Conservation (phyloP, 176 grass and related monocot genomes). For the Oryza rufipogon region DNA sequence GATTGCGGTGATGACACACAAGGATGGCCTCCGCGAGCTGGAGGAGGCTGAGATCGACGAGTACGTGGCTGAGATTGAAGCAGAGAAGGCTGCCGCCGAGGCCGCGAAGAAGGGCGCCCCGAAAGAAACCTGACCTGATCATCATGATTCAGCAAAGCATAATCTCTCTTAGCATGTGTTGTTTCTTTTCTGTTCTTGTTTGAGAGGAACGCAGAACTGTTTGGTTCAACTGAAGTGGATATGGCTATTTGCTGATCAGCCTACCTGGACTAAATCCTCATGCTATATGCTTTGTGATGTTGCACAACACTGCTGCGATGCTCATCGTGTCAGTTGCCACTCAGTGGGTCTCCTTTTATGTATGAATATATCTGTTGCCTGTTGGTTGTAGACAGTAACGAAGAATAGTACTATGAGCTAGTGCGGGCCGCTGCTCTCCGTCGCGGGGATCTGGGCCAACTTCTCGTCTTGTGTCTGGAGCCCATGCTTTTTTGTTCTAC, state of each 20-base stretch:
- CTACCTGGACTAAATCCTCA: constrained; percentile 7
- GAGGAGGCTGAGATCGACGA: constrained; percentile 90
- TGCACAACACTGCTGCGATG: too few relatives aligned
- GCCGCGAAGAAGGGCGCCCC: constrained; percentile 82
- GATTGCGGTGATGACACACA: constrained; percentile 76
- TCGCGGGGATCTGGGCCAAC: too few relatives aligned
- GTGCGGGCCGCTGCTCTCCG: too few relatives aligned
- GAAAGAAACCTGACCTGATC: constrained; percentile 38
- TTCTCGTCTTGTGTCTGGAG: too few relatives aligned
- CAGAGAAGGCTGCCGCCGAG: constrained; percentile 86
- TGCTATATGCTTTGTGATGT: not conserved
- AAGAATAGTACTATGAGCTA: too few relatives aligned
- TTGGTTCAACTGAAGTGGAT: constrained; percentile 8
- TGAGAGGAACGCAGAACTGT: constrained; percentile 16
- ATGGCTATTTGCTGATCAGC: not conserved
- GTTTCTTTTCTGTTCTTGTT: constrained; percentile 1
- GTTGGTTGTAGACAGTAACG: too few relatives aligned
- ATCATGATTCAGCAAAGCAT: constrained; percentile 19
- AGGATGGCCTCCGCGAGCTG: constrained; percentile 63
- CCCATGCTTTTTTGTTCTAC: too few relatives aligned
- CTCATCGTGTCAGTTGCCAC: too few relatives aligned
- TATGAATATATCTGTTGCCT: too few relatives aligned
- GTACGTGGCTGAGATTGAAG: constrained; percentile 86
- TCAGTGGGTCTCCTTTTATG: too few relatives aligned
- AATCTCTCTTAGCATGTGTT: not conserved